A percentile compares a stretch with the other conserved stretches of the same genome.
phyloP scores from a whole-genome alignment of 192 early-diverging fungal genomes.

The Oehlia diaphana region DNA sequence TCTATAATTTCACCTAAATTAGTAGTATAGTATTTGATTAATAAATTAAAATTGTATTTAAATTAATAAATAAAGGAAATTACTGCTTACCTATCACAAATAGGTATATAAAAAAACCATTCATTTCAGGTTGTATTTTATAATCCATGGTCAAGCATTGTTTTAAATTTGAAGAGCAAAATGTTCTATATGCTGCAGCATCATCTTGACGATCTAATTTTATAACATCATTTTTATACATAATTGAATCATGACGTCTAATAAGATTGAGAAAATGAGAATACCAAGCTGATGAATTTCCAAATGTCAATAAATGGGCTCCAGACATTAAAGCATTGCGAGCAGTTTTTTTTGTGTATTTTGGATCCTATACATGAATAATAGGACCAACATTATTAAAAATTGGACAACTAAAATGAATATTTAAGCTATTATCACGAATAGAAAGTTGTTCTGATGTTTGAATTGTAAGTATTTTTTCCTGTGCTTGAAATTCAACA shows the following conservation, averaged over 20 bases:
- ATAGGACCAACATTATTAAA: no score
- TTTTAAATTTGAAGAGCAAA: neutral
- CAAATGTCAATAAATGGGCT: neutral
- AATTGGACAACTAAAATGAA: neutral
- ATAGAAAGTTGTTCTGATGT: neutral
- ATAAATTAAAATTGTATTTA: neutral
- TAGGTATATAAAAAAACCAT: neutral
- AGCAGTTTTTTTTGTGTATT: no score
- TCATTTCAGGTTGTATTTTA: neutral
- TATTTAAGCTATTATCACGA: neutral
- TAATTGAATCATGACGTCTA: neutral
- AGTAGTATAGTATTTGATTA: neutral
- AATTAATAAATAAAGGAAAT: neutral
- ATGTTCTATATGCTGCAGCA: neutral
- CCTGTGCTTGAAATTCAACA: no score
- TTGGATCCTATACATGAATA: no score
- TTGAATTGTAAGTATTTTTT: neutral
- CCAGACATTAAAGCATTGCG: no score
- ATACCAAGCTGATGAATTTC: neutral
- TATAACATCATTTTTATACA: neutral
- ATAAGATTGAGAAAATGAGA: neutral
- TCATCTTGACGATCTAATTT: conserved; percentile 5
- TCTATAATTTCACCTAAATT: neutral
- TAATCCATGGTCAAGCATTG: neutral
- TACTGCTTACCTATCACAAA: neutral